Evolutionary conservation across 768 basidiomycete genomes (phyloP), one percentile per base, ranked within the genome.

Genomic region (Russula sp.): DNA sequence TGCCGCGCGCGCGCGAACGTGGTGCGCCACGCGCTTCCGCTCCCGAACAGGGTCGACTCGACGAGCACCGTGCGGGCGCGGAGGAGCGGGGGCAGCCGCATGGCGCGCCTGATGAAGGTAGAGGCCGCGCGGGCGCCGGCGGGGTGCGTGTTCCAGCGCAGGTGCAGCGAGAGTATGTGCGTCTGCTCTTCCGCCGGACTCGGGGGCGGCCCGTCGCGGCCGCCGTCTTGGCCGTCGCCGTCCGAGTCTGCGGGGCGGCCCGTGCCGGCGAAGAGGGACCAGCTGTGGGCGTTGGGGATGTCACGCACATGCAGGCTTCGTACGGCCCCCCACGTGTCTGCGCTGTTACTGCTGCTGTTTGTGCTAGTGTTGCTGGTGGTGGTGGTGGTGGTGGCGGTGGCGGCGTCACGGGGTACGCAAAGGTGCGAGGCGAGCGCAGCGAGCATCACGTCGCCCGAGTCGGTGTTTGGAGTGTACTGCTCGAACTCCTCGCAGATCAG

Each of bases 401-500:
- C 6, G 8, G 51, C 48, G 20, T 53, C 62, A 1, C 62, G 62
- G 3, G 52, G 45, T 13, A 39, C 62, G 8, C 62, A 63, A 7
- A 63, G 45, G 14, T 63, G 62, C 3, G 62, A 63, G 52, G 57
- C 62, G 32, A 63, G 62, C 3, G 62, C 62, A 31, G 62, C 62
- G 47, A 63, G 52, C 62, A 63, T 63, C 51, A 63, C 39, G 39
- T 63, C 62, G 31, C 62, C 62, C 1, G 62, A 63, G 40, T 63
- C 57, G 52, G 32, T 54, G 37, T 32, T 31, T 20, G 62, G 47
- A 20, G n/a, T 48, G 39, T 63, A 63, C 20, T 39, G 50, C 14
- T 64, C 56, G 20, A 66, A 57, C 0, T 57, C 64, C 10, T 66
- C 64, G 44, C 64, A 66, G 31, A 63, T 64, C 51, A 66, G 62